Conservation (phyloP, 768 basidiomycete genomes). For the Psilocybe cubensis region DNA sequence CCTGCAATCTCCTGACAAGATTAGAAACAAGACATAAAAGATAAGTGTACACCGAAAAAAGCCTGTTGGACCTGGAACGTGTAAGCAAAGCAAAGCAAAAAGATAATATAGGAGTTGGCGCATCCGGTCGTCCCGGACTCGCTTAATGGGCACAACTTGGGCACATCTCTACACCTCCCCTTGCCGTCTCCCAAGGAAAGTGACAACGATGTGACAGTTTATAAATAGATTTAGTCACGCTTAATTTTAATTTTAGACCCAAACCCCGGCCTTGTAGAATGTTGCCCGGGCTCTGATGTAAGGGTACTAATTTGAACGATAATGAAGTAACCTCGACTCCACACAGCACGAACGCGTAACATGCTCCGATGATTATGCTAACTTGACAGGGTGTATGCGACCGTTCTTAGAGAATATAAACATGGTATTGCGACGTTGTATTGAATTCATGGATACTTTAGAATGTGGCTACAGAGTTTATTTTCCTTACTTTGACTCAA, state of each 20-base stretch:
- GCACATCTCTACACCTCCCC: background rate
- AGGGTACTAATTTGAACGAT: too few relatives aligned
- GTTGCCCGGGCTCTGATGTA: too few relatives aligned
- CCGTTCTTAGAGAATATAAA: too few relatives aligned
- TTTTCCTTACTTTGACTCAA: too few relatives aligned
- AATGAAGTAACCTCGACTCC: too few relatives aligned
- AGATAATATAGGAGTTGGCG: background rate
- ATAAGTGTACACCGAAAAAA: background rate
- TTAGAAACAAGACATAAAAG: background rate
- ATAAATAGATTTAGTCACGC: slow-evolving; percentile 17
- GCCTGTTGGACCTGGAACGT: background rate
- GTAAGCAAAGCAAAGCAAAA: background rate
- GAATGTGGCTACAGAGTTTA: too few relatives aligned
- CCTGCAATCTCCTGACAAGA: background rate
- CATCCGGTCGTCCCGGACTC: slow-evolving; percentile 5
- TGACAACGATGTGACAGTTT: background rate
- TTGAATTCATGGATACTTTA: too few relatives aligned
- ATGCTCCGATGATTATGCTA: too few relatives aligned
- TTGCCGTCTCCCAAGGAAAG: background rate
- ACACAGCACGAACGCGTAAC: too few relatives aligned
- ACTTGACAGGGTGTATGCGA: too few relatives aligned
- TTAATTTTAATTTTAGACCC: background rate
- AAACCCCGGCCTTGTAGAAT: too few relatives aligned
- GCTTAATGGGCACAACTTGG: slow-evolving; percentile 2
- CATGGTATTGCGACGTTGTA: too few relatives aligned